Conservation (phyloP, 2,329 filamentous ascomycete genomes). For the Dendryphion nanum region DNA sequence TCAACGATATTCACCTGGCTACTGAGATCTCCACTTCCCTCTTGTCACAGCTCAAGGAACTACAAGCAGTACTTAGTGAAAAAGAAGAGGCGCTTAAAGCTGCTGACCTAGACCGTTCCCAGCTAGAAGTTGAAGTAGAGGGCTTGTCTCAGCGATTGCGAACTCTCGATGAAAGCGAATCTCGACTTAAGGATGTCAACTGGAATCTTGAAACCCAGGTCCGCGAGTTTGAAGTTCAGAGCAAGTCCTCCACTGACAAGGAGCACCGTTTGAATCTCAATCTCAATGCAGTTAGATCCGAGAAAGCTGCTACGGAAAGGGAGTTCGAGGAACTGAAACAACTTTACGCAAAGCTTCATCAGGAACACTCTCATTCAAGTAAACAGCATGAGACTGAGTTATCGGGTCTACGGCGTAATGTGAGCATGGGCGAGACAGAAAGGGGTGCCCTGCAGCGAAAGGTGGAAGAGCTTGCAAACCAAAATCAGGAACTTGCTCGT, state of each 20-base stretch:
- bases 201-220: constrained; percentile 94
- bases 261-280: constrained; percentile 78
- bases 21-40: constrained; percentile 95
- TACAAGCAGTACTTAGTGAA: constrained; percentile 81
- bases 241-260: constrained; percentile 75
- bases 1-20: constrained; percentile 97
- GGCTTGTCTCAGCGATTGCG: constrained; percentile 76
- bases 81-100: constrained; percentile 83
- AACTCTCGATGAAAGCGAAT: constrained; percentile 86
- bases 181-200: constrained; percentile 96
- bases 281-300: constrained; percentile 66
- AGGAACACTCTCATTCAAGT: constrained; percentile 73
- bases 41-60: constrained; percentile 86
- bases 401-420: constrained; percentile 76
- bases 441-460: constrained; percentile 75
- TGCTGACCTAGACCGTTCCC: constrained; percentile 70
- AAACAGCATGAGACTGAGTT: constrained; percentile 90
- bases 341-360: constrained; percentile 71
- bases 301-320: constrained; percentile 76
- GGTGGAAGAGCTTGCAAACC: constrained; percentile 80
- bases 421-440: constrained; percentile 76
- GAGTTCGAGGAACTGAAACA: constrained; percentile 90
- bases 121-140: constrained; percentile 79
- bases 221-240: constrained; percentile 73
- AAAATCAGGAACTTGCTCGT: constrained; percentile 88